Evolutionary conservation across 495 filamentous ascomycete genomes (phyloP).

Genomic region (Talaromyces nanjingensis): DNA sequence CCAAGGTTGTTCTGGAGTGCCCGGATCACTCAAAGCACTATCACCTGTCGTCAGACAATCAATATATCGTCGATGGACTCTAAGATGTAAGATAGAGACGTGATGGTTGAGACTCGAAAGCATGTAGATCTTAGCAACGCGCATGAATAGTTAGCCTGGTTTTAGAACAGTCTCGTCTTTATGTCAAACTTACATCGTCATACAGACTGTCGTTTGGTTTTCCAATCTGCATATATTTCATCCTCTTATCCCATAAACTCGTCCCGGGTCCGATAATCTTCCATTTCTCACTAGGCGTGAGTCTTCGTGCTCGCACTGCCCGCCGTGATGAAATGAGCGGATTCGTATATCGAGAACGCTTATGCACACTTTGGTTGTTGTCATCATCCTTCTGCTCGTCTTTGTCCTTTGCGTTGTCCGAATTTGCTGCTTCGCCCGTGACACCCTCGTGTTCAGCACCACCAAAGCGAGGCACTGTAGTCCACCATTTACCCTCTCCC

Average conservation of each 20-base stretch:
- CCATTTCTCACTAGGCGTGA: constrained; percentile 33
- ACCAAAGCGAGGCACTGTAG: constrained; percentile 65
- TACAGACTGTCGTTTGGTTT: constrained; percentile 39
- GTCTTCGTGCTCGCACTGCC: constrained; percentile 24
- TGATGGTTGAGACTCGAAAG: constrained; percentile 80
- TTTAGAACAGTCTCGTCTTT: background rate
- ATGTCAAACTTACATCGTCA: constrained; percentile 45
- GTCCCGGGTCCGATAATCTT: constrained; percentile 54
- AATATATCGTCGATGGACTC: constrained; percentile 62
- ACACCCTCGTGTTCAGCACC: constrained; percentile 61
- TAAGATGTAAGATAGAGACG: constrained; percentile 63
- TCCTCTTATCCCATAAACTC: constrained; percentile 70
- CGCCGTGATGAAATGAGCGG: constrained; percentile 28
- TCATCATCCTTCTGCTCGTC: constrained; percentile 12
- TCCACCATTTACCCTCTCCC: constrained; percentile 80
- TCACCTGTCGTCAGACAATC: constrained; percentile 38
- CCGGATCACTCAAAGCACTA: constrained; percentile 31
- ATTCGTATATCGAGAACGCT: constrained; percentile 35
- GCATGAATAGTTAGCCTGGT: constrained; percentile 6
- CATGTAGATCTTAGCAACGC: constrained; percentile 59
- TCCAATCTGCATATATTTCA: constrained; percentile 67
- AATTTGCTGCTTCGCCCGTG: constrained; percentile 40
- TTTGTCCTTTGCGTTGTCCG: constrained; percentile 15
- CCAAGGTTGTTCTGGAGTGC: constrained; percentile 51
- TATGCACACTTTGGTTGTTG: constrained; percentile 20